A percentile compares a stretch with the other conserved stretches of the same genome.
Evolutionary conservation across 371 early-diverging fungal genomes (phyloP).

Genomic region (Rhizomucor pusillus): DNA sequence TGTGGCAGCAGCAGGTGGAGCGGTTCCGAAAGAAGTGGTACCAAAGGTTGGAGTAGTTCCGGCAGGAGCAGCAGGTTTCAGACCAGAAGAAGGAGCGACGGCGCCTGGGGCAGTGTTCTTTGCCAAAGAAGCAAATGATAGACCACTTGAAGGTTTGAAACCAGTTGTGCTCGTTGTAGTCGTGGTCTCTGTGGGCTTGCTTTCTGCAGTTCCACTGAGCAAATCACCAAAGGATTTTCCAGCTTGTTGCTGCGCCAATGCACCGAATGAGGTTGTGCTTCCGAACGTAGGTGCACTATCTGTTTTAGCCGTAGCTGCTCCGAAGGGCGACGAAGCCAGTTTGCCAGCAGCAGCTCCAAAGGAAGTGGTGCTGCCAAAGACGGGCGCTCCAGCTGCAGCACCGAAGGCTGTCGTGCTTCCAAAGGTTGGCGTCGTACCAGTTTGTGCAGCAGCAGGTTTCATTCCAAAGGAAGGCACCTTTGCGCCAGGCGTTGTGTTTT

Average conservation of each 20-base stretch:
- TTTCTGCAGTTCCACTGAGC: not conserved
- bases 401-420: not conserved
- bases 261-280: constrained; percentile 10
- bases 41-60: constrained; percentile 17
- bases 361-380: constrained; percentile 3
- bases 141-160: too few species aligned
- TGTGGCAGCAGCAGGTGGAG: not conserved
- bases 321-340: too few species aligned
- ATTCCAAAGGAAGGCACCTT: not conserved
- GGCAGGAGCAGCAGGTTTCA: constrained; percentile 1
- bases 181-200: too few species aligned
- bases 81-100: constrained; percentile 3
- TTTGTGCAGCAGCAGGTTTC: not conserved
- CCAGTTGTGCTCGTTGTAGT: too few species aligned
- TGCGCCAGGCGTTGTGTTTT: too few species aligned
- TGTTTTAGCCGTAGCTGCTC: constrained; percentile 3
- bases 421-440: not conserved
- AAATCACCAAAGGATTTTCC: not conserved
- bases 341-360: constrained; percentile 13
- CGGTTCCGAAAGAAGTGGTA: constrained; percentile 8
- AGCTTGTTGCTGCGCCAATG: constrained; percentile 1
- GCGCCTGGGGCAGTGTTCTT: constrained; percentile 9
- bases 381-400: not conserved
- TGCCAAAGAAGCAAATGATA: too few species aligned
- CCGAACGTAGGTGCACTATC: constrained; percentile 13